Percentiles rank a stretch among this genome's conserved stretches.
Conservation (phyloP, 2,329 filamentous ascomycete species). For the Aspergillus brunneoviolaceus region DNA sequence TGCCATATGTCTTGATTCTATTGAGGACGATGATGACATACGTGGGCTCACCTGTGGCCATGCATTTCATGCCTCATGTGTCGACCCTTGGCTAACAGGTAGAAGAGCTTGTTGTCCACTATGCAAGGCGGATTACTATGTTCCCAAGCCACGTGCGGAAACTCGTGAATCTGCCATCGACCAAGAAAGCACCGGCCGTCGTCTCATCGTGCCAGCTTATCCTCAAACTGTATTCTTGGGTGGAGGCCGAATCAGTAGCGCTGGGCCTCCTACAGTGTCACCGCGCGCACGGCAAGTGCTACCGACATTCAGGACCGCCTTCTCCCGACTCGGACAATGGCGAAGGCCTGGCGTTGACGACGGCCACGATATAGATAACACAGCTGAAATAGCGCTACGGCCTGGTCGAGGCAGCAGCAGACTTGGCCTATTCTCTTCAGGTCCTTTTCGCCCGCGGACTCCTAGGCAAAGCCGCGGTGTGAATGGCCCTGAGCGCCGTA, state of each 20-base stretch:
- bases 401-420: neutral
- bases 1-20: conserved; percentile 90
- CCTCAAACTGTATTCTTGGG: conserved; percentile 38
- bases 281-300: conserved; percentile 33
- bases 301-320: conserved; percentile 13
- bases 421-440: neutral
- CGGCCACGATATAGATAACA: neutral
- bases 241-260: conserved; percentile 31
- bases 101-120: conserved; percentile 93
- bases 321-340: conserved; percentile 8
- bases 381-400: neutral
- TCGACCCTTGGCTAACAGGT: conserved; percentile 95
- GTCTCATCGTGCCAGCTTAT: conserved; percentile 25
- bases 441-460: neutral
- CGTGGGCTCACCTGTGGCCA: conserved; percentile 95
- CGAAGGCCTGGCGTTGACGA: neutral
- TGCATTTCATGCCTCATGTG: conserved; percentile 91
- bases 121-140: conserved; percentile 97
- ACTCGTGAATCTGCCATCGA: conserved; percentile 33
- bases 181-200: conserved; percentile 34
- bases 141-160: conserved; percentile 80
- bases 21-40: conserved; percentile 95
- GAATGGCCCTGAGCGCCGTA: neutral
- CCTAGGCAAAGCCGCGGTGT: neutral
- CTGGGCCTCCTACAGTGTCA: conserved; percentile 36